These are phyloP conservation scores for Ceratobasidium sp. DNA, from an alignment of 1,284 basidiomycete genomes.

Conservation along the genomic window DNA sequence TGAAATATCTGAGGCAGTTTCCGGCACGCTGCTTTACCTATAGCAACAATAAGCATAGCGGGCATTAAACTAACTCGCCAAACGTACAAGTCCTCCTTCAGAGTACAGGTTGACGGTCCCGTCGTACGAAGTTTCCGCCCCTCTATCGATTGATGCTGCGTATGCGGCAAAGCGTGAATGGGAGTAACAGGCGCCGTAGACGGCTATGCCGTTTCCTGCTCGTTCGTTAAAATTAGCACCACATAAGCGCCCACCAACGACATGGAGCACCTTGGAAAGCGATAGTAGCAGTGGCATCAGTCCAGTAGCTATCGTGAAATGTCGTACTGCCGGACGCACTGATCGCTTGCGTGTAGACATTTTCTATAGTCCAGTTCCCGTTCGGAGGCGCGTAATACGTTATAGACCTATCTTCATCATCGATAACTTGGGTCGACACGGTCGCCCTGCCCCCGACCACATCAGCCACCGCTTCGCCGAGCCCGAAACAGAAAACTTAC, in stretches of 20 bases:
- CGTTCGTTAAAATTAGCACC: not conserved
- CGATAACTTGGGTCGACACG: not conserved
- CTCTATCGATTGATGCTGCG: conserved; percentile 14
- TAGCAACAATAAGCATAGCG: not conserved
- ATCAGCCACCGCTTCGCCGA: not conserved
- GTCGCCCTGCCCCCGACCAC: not conserved
- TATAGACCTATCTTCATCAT: conserved; percentile 14
- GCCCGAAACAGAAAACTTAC: not conserved
- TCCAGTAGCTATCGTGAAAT: conserved; percentile 25
- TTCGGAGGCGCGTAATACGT: conserved; percentile 5
- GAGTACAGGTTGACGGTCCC: conserved; percentile 34
- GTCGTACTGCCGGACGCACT: not conserved
- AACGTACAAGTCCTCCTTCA: conserved; percentile 3
- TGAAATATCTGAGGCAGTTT: conserved; percentile 31
- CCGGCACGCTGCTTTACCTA: conserved; percentile 35
- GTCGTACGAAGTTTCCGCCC: conserved; percentile 11
- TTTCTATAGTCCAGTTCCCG: conserved; percentile 18
- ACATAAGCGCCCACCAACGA: not conserved
- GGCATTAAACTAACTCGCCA: not conserved
- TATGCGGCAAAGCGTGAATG: conserved; percentile 25
- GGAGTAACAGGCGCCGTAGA: conserved; percentile 26
- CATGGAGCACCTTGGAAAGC: conserved; percentile 21
- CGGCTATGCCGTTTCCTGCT: conserved; percentile 25
- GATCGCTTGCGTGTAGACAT: conserved; percentile 7
- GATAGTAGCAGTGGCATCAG: conserved; percentile 28